Conservation (phyloP, 148 eudicot species). For the Oxyria digyna region DNA sequence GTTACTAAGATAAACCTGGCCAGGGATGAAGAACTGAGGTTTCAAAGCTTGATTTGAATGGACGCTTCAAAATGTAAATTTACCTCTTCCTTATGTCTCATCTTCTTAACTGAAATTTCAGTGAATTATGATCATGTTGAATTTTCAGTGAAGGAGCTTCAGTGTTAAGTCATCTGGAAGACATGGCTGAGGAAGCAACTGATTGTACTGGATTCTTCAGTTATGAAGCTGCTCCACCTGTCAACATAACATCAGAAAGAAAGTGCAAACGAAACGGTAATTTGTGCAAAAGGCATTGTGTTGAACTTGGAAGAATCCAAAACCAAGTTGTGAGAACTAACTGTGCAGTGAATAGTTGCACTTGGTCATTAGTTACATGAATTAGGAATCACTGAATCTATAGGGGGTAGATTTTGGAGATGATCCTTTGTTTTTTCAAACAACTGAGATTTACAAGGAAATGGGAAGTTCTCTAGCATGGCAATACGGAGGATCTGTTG, state of each 20-base stretch:
- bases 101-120: neutral
- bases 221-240: conserved; percentile 38
- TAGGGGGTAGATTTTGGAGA: conserved; percentile 31
- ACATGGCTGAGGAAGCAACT: conserved; percentile 63
- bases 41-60: conserved; percentile 74
- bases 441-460: conserved; percentile 68
- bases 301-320: conserved; percentile 35
- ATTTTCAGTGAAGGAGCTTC: conserved; percentile 29
- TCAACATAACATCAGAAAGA: neutral
- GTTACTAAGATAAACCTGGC: conserved; percentile 53
- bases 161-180: conserved; percentile 40
- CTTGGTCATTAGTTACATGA: conserved; percentile 74
- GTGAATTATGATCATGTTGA: neutral
- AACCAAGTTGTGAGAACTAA: conserved; percentile 84
- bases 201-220: conserved; percentile 59
- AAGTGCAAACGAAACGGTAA: neutral
- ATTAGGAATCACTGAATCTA: conserved; percentile 41
- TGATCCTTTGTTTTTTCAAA: conserved; percentile 39
- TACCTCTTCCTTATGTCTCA: neutral
- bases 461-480: conserved; percentile 94
- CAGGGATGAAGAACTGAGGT: conserved; percentile 56
- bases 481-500: conserved; percentile 94
- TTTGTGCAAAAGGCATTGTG: conserved; percentile 8
- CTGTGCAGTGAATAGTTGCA: conserved; percentile 83
- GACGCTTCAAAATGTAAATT: conserved; percentile 49